A percentile compares a stretch with the other conserved stretches of the same genome.
Evolutionary conservation across 345 rosid species (phyloP).

Genomic region (Leavenworthia alabamica): DNA sequence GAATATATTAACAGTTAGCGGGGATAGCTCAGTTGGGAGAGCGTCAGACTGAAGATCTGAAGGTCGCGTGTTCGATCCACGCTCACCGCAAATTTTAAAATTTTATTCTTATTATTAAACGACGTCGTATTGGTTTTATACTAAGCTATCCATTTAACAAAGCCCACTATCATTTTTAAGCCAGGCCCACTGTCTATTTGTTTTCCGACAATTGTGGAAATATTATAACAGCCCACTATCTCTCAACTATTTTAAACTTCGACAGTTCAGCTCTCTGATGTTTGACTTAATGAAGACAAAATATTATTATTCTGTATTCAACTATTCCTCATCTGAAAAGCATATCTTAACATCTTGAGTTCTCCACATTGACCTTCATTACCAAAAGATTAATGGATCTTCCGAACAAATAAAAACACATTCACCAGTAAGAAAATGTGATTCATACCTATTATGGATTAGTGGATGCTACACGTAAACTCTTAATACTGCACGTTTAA

Average conservation of each 20-base stretch:
- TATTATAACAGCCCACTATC: not conserved
- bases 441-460: not conserved
- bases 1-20: conserved; percentile 1
- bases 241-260: not conserved
- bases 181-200: no score
- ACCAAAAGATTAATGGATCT: not conserved
- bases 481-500: not conserved
- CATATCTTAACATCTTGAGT: not conserved
- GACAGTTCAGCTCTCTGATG: not conserved
- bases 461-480: not conserved
- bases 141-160: not conserved
- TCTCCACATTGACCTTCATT: not conserved
- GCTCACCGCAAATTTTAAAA: conserved; percentile 42
- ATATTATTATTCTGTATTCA: not conserved
- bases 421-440: not conserved
- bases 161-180: no score
- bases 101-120: rapidly evolving
- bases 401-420: not conserved
- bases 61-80: conserved; percentile 72
- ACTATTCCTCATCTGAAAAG: not conserved
- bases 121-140: not conserved
- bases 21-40: conserved; percentile 99
- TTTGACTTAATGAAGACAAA: not conserved
- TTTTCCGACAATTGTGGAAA: no score
- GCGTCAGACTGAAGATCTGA: conserved; percentile 84